Percentiles rank a stretch among this genome's conserved stretches.
Conservation (phyloP, 2,329 filamentous ascomycete genomes). For the Stagonosporopsis cucurbitacearum region DNA sequence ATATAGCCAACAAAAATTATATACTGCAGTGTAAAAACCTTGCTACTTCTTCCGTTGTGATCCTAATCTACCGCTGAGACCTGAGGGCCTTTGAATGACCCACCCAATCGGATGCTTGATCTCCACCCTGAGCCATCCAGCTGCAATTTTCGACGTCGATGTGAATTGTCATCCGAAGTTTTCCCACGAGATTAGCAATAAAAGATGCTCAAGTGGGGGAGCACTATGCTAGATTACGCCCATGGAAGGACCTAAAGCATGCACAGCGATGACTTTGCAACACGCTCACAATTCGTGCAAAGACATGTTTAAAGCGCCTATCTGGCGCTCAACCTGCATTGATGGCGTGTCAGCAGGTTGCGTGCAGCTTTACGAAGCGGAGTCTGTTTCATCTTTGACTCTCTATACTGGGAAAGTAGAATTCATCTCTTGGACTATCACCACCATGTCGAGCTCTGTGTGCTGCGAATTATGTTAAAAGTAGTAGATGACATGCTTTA, state of each 20-base stretch:
- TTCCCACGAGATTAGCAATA: background rate
- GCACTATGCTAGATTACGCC: background rate
- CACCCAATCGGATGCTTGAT: background rate
- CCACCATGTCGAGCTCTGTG: background rate
- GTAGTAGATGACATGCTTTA: slow-evolving; percentile 1
- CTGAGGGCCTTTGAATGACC: background rate
- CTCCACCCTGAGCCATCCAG: background rate
- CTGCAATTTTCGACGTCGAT: background rate
- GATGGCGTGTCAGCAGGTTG: background rate
- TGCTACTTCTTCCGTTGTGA: background rate
- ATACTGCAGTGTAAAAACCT: background rate
- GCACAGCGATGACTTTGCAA: background rate
- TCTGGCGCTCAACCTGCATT: background rate
- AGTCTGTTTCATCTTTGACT: too few species aligned
- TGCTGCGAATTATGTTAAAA: background rate
- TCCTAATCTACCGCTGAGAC: background rate
- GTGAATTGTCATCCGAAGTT: background rate
- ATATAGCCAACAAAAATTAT: background rate
- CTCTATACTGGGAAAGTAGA: too few species aligned
- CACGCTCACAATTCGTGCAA: background rate
- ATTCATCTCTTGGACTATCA: too few species aligned
- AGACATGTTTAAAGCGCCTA: background rate
- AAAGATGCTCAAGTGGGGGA: background rate
- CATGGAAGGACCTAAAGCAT: background rate
- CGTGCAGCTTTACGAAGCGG: background rate